These are phyloP conservation scores for Corinectria fuckeliana DNA, from an alignment of 2,329 filamentous ascomycete species.

Conservation along the genomic window DNA sequence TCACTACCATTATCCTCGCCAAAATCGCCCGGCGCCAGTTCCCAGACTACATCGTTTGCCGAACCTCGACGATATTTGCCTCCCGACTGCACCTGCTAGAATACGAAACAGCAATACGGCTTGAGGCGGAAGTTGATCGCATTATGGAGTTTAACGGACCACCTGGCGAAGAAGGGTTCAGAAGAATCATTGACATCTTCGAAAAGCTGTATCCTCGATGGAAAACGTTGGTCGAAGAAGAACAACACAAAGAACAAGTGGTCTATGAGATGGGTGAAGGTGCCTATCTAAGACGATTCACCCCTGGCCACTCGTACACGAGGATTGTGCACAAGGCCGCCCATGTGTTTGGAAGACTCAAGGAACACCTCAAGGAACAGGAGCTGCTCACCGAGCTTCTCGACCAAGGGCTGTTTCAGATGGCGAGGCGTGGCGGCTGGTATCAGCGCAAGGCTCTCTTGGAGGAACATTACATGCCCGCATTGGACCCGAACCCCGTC, in stretches of 20 bases:
- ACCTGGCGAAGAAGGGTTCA: conserved; percentile 68
- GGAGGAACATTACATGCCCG: conserved; percentile 93
- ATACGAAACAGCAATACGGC: conserved; percentile 85
- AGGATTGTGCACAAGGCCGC: conserved; percentile 89
- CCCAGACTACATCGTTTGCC: conserved; percentile 86
- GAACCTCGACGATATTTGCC: conserved; percentile 86
- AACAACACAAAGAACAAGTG: conserved; percentile 77
- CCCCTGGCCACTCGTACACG: conserved; percentile 91
- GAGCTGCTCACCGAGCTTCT: conserved; percentile 77
- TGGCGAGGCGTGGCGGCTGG: conserved; percentile 85
- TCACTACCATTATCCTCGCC: conserved; percentile 92
- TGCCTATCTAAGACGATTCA: conserved; percentile 87
- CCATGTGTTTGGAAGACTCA: conserved; percentile 79
- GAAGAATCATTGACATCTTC: conserved; percentile 74
- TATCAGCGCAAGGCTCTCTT: conserved; percentile 94
- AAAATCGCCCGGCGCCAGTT: conserved; percentile 90
- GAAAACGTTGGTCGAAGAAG: conserved; percentile 74
- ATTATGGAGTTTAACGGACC: conserved; percentile 81
- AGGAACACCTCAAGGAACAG: conserved; percentile 80
- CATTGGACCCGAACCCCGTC: conserved; percentile 54
- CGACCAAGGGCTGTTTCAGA: conserved; percentile 81
- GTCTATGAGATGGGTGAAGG: conserved; percentile 85
- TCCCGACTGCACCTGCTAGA: conserved; percentile 79
- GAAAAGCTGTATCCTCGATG: conserved; percentile 82
- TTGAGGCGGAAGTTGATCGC: conserved; percentile 81